A percentile compares a stretch with the other conserved stretches of the same genome.
Conservation (phyloP, 2,329 filamentous ascomycete genomes). For the Coleophoma crateriformis region DNA sequence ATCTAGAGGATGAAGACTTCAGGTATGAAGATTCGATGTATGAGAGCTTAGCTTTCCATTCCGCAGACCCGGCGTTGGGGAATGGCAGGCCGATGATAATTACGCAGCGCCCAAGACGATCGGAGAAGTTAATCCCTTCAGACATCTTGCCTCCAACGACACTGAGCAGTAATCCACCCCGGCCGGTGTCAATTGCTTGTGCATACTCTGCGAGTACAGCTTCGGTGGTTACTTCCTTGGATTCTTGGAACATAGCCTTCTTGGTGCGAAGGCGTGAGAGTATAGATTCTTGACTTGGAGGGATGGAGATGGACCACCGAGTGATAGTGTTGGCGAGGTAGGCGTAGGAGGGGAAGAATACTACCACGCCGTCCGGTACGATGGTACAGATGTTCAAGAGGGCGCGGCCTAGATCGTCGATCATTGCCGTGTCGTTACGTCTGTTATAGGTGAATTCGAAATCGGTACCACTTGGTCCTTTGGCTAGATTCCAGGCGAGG, state of each 20-base stretch:
- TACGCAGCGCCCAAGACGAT: constrained; percentile 82
- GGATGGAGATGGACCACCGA: constrained; percentile 47
- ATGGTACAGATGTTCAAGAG: constrained; percentile 66
- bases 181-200: constrained; percentile 52
- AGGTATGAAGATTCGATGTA: constrained; percentile 66
- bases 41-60: constrained; percentile 89
- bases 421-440: constrained; percentile 56
- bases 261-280: constrained; percentile 38
- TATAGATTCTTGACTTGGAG: not conserved
- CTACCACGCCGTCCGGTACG: constrained; percentile 84
- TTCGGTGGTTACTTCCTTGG: constrained; percentile 46
- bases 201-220: constrained; percentile 71
- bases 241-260: constrained; percentile 60
- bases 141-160: constrained; percentile 93
- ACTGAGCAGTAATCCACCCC: constrained; percentile 77
- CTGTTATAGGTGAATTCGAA: constrained; percentile 89
- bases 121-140: constrained; percentile 97
- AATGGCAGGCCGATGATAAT: constrained; percentile 91
- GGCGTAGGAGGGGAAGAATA: constrained; percentile 93
- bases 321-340: constrained; percentile 73
- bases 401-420: constrained; percentile 67
- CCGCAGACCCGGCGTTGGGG: constrained; percentile 80
- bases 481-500: constrained; percentile 66
- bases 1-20: constrained; percentile 25
- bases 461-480: constrained; percentile 38